Evolutionary conservation across 257 asterid species (phyloP).

Genomic region (Solanum piurae): DNA sequence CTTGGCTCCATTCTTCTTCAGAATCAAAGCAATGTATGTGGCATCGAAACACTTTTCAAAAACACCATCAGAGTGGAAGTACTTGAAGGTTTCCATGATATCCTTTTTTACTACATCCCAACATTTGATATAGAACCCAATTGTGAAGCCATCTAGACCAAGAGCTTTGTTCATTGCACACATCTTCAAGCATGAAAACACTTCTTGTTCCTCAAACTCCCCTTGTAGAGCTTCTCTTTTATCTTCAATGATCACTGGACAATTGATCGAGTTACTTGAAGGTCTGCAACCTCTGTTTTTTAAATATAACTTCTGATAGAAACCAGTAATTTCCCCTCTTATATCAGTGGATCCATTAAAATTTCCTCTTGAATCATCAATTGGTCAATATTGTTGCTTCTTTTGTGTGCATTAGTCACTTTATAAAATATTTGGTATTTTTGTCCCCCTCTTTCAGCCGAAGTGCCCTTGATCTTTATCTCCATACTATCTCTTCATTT

Average conservation of each 20-base stretch:
- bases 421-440: not conserved
- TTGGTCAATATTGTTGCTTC: not conserved
- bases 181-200: not conserved
- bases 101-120: not conserved
- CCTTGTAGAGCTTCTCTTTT: not conserved
- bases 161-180: not conserved
- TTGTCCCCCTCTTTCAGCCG: not conserved
- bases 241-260: not conserved
- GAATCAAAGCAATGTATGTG: not conserved
- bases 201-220: not conserved
- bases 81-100: not conserved
- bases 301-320: not conserved
- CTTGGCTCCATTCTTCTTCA: not conserved
- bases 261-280: not conserved
- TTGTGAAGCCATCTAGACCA: not conserved
- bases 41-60: not conserved
- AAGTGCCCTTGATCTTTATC: not conserved
- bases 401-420: not conserved
- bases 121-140: not conserved
- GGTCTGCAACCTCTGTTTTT: not conserved
- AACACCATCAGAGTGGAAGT: not conserved
- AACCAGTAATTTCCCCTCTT: not conserved
- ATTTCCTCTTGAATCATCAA: not conserved
- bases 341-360: not conserved
- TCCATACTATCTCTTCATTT: not conserved